Percentiles rank a stretch among this genome's conserved stretches.
Conservation (phyloP, 208 protist species). For the Porcisia deanei region DNA sequence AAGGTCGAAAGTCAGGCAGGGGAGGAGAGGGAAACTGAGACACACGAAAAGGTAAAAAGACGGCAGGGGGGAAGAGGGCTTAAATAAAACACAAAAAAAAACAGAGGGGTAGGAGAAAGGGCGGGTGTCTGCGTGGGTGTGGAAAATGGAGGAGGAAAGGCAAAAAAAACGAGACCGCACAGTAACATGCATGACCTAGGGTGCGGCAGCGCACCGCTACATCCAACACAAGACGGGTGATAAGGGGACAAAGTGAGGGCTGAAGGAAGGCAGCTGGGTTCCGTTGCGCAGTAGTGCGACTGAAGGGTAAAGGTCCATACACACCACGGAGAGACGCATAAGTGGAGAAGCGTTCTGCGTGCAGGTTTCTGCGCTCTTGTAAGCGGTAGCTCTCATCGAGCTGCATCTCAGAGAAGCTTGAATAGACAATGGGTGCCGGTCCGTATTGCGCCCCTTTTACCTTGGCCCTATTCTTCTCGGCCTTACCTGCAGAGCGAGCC, state of each 20-base stretch:
- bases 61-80: not conserved
- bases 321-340: not conserved
- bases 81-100: conserved; percentile 9
- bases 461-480: not conserved
- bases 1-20: too few species aligned
- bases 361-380: not conserved
- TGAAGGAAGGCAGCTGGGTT: not conserved
- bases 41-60: not conserved
- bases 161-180: not conserved
- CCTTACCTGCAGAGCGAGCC: not conserved
- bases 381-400: not conserved
- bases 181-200: not conserved
- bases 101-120: not conserved
- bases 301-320: not conserved
- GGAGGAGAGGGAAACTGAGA: not conserved
- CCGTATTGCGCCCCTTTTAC: not conserved
- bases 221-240: not conserved
- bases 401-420: not conserved
- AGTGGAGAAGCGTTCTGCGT: not conserved
- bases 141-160: not conserved
- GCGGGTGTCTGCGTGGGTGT: not conserved
- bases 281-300: not conserved
- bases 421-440: not conserved
- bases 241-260: not conserved
- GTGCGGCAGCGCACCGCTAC: not conserved